phyloP scores from a whole-genome alignment of 805 yeast species.

The Candida sanyiensis region DNA sequence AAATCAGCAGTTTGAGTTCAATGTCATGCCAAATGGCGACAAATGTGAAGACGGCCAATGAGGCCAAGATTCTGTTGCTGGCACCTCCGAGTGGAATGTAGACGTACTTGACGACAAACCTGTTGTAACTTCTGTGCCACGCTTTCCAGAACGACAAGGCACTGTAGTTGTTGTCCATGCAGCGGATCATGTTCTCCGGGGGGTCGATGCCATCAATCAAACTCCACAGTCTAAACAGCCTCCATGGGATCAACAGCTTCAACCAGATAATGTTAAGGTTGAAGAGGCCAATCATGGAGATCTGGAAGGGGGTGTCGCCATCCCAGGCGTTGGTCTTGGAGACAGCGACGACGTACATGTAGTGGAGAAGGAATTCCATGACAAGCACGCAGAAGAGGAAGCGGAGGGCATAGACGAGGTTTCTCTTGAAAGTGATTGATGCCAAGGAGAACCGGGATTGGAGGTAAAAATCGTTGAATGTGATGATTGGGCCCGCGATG shows the following conservation, averaged over 20 bases:
- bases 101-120: conserved; percentile 84
- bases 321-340: conserved; percentile 87
- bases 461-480: conserved; percentile 84
- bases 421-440: conserved; percentile 51
- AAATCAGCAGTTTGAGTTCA: conserved; percentile 72
- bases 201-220: conserved; percentile 90
- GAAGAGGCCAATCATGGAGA: conserved; percentile 90
- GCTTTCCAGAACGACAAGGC: conserved; percentile 98
- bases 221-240: conserved; percentile 90
- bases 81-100: conserved; percentile 92
- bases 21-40: conserved; percentile 99
- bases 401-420: conserved; percentile 57
- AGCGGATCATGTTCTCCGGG: conserved; percentile 96
- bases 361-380: conserved; percentile 88
- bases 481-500: conserved; percentile 91
- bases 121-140: conserved; percentile 93
- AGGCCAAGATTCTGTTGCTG: conserved; percentile 61
- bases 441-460: conserved; percentile 59
- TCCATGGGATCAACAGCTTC: conserved; percentile 91
- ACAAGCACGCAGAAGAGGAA: conserved; percentile 67
- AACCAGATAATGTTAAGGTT: conserved; percentile 90
- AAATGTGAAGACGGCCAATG: conserved; percentile 83
- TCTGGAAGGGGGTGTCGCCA: conserved; percentile 84
- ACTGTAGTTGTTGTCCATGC: conserved; percentile 90
- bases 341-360: conserved; percentile 88